These are phyloP conservation scores for Serendipita vermifera DNA, from an alignment of 768 basidiomycete genomes.

Conservation along the genomic window DNA sequence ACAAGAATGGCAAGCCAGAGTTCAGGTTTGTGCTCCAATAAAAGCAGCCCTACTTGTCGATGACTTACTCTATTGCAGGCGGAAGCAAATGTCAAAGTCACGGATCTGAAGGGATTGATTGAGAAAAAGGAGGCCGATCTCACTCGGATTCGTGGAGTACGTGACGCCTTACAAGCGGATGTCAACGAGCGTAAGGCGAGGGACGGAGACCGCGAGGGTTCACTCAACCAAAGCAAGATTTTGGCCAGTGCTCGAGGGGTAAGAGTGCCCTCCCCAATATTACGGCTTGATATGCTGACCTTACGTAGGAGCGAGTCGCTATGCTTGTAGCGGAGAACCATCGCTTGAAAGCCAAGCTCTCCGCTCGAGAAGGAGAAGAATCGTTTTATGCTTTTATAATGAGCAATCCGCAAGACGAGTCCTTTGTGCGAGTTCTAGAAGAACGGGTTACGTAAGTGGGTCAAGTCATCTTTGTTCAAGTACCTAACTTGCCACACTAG, in stretches of 20 bases:
- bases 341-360: conserved; percentile 63
- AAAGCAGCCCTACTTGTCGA: not conserved
- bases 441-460: conserved; percentile 12
- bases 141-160: conserved; percentile 52
- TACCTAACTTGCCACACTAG: conserved; percentile 26
- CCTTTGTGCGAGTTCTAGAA: conserved; percentile 31
- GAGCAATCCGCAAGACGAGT: conserved; percentile 30
- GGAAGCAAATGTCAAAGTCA: conserved; percentile 36
- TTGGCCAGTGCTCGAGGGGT: conserved; percentile 52
- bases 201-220: conserved; percentile 44
- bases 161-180: conserved; percentile 55
- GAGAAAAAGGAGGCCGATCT: conserved; percentile 55
- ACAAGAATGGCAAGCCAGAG: conserved; percentile 10
- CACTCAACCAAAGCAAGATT: conserved; percentile 49
- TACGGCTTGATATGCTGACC: conserved; percentile 5
- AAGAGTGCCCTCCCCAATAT: conserved; percentile 15
- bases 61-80: conserved; percentile 21
- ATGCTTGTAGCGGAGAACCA: conserved; percentile 59
- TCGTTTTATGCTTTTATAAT: conserved; percentile 63
- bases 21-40: conserved; percentile 6
- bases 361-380: conserved; percentile 54
- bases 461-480: conserved; percentile 9
- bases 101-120: conserved; percentile 50
- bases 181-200: conserved; percentile 53
- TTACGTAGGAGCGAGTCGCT: conserved; percentile 51